Evolutionary conservation across 345 rosid genomes (phyloP).

Genomic region (Rhodomyrtus tomentosa): DNA sequence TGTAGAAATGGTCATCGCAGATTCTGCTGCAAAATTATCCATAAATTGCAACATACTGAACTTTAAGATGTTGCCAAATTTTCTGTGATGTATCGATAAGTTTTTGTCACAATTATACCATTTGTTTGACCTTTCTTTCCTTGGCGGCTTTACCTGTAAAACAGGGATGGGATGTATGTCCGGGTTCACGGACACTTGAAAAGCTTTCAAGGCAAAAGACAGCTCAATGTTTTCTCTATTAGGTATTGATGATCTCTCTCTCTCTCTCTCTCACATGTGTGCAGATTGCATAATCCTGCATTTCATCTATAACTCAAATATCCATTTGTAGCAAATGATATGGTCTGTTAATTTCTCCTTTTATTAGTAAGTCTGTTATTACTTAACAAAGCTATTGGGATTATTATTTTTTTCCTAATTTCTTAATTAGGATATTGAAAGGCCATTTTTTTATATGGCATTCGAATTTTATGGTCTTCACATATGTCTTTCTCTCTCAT

Average conservation of each 20-base stretch:
- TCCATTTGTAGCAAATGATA: neutral
- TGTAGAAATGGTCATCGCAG: neutral
- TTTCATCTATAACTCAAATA: neutral
- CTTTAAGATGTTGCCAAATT: neutral
- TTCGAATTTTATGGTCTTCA: neutral
- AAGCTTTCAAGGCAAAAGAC: constrained; percentile 61
- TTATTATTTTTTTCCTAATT: neutral
- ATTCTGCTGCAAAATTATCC: neutral
- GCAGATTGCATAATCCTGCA: neutral
- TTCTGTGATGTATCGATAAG: neutral
- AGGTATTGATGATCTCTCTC: constrained; percentile 25
- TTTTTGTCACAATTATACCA: neutral
- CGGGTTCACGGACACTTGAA: constrained; percentile 77
- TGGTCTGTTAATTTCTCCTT: neutral
- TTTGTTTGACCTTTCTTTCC: neutral
- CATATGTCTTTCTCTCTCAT: neutral
- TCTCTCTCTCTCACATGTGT: neutral
- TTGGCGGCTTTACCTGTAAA: neutral
- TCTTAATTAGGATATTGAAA: neutral
- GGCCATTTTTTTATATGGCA: neutral
- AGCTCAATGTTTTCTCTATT: constrained; percentile 59
- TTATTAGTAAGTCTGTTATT: neutral
- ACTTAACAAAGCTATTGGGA: neutral
- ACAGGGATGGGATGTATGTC: constrained; percentile 79
- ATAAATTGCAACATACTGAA: neutral